phyloP scores from a whole-genome alignment of 2,329 filamentous ascomycete species.

The Epicoccum nigrum region DNA sequence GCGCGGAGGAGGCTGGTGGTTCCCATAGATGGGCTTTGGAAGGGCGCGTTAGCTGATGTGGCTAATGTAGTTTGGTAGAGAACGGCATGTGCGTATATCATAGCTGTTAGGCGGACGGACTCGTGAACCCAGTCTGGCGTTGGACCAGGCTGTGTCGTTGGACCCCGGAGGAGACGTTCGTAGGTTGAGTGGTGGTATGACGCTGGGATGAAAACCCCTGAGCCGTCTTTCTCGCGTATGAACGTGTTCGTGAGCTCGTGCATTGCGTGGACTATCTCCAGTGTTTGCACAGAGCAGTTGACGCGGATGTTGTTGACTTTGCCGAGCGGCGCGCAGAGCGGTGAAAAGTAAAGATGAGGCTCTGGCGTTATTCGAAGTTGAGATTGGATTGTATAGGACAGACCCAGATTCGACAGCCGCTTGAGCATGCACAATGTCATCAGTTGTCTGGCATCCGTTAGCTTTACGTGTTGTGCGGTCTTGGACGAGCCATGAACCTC shows the following conservation, averaged over 20 bases:
- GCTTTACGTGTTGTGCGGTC: neutral
- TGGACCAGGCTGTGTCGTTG: constrained; percentile 18
- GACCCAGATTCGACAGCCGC: neutral
- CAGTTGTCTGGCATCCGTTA: constrained; percentile 1
- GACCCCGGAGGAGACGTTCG: constrained; percentile 24
- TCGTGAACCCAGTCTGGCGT: constrained; percentile 42
- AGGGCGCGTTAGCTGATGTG: constrained; percentile 23
- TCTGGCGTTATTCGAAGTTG: neutral
- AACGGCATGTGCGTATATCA: constrained; percentile 42
- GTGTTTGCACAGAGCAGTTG: constrained; percentile 27
- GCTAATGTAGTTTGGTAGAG: constrained; percentile 33
- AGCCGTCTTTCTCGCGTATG: constrained; percentile 1
- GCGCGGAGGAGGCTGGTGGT: constrained; percentile 21
- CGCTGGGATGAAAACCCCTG: neutral
- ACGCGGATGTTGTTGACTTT: constrained; percentile 24
- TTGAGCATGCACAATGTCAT: constrained; percentile 5
- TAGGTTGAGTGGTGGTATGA: constrained; percentile 23
- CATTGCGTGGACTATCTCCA: constrained; percentile 37
- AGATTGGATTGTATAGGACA: neutral
- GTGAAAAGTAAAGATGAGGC: constrained; percentile 22
- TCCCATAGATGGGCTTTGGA: neutral
- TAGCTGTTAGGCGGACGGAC: constrained; percentile 37
- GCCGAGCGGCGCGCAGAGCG: constrained; percentile 28
- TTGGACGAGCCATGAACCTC: neutral
- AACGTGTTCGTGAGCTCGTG: constrained; percentile 31